These are phyloP conservation scores for Globisporangium splendens DNA, from an alignment of 352 stramenopile species.

Conservation along the genomic window DNA sequence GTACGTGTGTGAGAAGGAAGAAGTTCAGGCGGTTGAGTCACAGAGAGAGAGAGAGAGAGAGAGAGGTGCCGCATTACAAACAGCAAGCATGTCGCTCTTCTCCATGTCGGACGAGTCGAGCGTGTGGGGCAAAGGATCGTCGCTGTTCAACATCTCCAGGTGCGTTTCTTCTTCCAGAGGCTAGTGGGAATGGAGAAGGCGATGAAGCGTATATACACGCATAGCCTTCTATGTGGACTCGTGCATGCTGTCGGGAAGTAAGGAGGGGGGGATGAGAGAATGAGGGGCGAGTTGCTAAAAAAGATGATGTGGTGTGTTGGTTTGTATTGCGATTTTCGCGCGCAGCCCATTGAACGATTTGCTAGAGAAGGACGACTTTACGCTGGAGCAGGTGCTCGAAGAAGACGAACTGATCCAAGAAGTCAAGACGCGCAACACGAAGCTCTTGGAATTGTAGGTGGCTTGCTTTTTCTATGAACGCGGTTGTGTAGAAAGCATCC, in stretches of 20 bases:
- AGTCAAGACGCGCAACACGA: slow-evolving; percentile 93
- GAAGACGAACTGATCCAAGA: slow-evolving; percentile 98
- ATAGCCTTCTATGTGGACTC: too few species aligned
- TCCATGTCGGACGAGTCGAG: slow-evolving; percentile 75
- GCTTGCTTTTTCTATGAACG: not conserved
- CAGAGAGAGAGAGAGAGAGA: too few species aligned
- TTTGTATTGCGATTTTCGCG: not conserved
- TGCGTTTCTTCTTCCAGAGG: slow-evolving; percentile 17
- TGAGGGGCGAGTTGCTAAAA: not conserved
- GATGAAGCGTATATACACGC: too few species aligned
- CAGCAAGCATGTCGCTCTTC: slow-evolving; percentile 71
- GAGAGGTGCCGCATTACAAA: too few species aligned
- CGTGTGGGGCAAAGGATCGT: slow-evolving; percentile 80
- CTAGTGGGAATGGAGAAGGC: too few species aligned
- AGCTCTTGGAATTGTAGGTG: slow-evolving; percentile 92
- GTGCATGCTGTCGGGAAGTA: not conserved
- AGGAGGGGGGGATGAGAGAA: not conserved
- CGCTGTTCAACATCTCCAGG: slow-evolving; percentile 88
- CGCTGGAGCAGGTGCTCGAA: slow-evolving; percentile 91
- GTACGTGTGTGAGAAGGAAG: too few species aligned
- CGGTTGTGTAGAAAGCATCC: not conserved
- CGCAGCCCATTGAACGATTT: slow-evolving; percentile 92
- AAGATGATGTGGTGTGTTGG: slow-evolving; percentile 1
- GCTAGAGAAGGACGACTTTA: slow-evolving; percentile 92
- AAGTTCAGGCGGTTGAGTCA: too few species aligned